Evolutionary conservation across 305 asterid genomes (phyloP).

Genomic region (Rubia balearica): DNA sequence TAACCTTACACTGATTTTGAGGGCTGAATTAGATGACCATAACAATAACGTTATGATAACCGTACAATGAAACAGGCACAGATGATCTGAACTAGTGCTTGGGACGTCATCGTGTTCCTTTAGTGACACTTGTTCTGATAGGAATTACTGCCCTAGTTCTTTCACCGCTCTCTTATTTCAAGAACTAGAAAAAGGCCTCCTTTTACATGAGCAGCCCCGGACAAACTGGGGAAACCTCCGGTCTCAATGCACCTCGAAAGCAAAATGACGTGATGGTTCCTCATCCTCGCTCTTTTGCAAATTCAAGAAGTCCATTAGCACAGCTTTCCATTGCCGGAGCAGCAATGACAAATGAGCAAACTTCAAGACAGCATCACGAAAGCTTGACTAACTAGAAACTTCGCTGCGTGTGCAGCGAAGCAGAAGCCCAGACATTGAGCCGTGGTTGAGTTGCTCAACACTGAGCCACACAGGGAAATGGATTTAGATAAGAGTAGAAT

Average conservation of each 20-base stretch:
- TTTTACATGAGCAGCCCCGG: not conserved
- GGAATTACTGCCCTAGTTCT: not conserved
- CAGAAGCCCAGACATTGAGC: conserved; percentile 52
- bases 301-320: not conserved
- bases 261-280: not conserved
- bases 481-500: not conserved
- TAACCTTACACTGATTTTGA: not conserved
- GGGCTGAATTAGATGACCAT: not conserved
- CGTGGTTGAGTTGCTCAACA: conserved; percentile 39
- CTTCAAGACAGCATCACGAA: conserved; percentile 11
- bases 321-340: not conserved
- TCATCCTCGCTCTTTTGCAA: not conserved
- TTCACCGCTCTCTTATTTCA: not conserved
- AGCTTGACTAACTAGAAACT: conserved; percentile 37
- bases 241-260: not conserved
- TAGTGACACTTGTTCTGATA: not conserved
- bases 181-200: not conserved
- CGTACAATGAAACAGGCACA: not conserved
- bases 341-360: not conserved
- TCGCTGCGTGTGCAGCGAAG: conserved; percentile 43
- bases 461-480: conserved; percentile 29
- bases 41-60: not conserved
- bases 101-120: not conserved
- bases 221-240: not conserved
- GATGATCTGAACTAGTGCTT: not conserved